Evolutionary conservation across 371 early-diverging fungal species (phyloP).

Genomic region (Funneliformis caledonium): DNA sequence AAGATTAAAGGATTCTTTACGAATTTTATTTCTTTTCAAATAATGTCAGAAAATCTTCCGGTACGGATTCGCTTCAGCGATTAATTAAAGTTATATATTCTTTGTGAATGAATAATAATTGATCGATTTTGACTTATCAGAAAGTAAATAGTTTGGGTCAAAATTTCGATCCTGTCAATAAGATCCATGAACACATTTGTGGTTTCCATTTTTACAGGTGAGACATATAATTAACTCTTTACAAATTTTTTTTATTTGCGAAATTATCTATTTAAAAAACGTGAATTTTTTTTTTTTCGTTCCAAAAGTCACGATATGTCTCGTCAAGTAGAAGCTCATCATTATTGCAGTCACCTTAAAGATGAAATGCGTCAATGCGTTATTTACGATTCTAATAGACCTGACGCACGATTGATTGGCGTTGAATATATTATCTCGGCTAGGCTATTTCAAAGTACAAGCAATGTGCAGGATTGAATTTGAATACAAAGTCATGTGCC

Average conservation of each 20-base stretch:
- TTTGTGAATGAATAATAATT: too few species aligned
- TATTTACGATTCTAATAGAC: slow-evolving; percentile 51
- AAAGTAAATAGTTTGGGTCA: neutral
- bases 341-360: slow-evolving; percentile 53
- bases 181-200: slow-evolving; percentile 32
- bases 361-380: slow-evolving; percentile 60
- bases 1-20: too few species aligned
- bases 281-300: neutral
- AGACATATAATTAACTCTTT: neutral
- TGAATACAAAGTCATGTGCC: neutral
- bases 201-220: slow-evolving; percentile 34
- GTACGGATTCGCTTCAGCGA: too few species aligned
- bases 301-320: slow-evolving; percentile 46
- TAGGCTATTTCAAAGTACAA: slow-evolving; percentile 48
- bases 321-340: slow-evolving; percentile 54
- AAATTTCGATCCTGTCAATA: slow-evolving; percentile 26
- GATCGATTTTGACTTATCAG: neutral
- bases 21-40: too few species aligned
- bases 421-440: slow-evolving; percentile 62
- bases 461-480: neutral
- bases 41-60: too few species aligned
- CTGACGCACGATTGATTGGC: slow-evolving; percentile 54
- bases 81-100: too few species aligned
- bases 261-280: neutral
- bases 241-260: neutral